Conservation (phyloP, 2,329 filamentous ascomycete species). For the Lasiodiplodia sp. region DNA sequence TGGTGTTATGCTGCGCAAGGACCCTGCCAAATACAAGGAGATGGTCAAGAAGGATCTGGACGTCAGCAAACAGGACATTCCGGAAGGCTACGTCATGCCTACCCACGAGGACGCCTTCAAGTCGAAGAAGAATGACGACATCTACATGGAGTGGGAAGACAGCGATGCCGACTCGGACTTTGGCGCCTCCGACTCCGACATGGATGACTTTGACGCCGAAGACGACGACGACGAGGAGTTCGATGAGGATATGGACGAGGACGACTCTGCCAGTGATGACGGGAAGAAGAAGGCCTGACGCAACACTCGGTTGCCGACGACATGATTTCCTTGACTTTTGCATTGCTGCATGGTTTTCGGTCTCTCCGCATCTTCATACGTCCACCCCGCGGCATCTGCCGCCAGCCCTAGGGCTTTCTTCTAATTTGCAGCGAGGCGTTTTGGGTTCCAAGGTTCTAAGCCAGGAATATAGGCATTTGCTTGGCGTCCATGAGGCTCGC, state of each 20-base stretch:
- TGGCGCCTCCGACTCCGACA: conserved; percentile 67
- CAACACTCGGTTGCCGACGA: neutral
- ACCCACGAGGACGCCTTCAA: conserved; percentile 69
- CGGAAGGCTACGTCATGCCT: conserved; percentile 81
- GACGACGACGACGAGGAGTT: conserved; percentile 65
- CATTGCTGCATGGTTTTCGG: conserved; percentile 6
- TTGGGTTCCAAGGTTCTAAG: conserved; percentile 15
- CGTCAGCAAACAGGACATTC: conserved; percentile 79
- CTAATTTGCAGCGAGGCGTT: conserved; percentile 28
- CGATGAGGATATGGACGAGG: conserved; percentile 58
- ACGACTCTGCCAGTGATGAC: conserved; percentile 35
- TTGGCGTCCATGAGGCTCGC: conserved; percentile 25
- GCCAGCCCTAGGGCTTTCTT: neutral
- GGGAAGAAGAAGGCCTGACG: conserved; percentile 17
- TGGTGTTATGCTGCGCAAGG: conserved; percentile 81
- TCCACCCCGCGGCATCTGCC: conserved; percentile 2
- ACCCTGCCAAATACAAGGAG: conserved; percentile 72
- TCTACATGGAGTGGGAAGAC: conserved; percentile 60
- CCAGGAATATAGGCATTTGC: conserved; percentile 26
- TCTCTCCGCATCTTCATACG: conserved; percentile 1
- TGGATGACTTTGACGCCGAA: conserved; percentile 53
- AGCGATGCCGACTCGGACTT: conserved; percentile 69
- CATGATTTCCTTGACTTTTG: neutral
- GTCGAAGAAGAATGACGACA: conserved; percentile 71
- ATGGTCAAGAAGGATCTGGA: conserved; percentile 75